Base-by-base conservation (phyloP, 768 basidiomycete genomes). In the Postia placenta region DNA sequence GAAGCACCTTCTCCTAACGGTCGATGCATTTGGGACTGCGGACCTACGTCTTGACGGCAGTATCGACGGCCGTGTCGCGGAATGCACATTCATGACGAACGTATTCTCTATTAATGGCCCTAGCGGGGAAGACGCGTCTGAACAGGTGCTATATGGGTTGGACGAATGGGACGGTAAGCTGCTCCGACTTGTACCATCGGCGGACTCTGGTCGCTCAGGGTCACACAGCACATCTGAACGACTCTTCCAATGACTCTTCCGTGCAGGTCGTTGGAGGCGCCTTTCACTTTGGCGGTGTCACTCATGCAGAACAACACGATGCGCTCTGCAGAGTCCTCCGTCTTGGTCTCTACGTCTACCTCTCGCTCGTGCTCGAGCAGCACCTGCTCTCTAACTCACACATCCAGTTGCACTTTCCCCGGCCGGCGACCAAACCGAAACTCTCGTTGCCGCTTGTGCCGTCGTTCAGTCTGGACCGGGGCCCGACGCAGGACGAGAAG, bases 291-390 rank as follows among this genome's bases (percentile, higher is more conserved):
- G 69, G 67, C 51, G 80, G 76, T 9, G 55, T 75, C 12, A 62
- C 61, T 11, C 74, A 76, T 1, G 58, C 64, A 1, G 26, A 57
- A 3, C 74, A 79, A 46, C 71, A 82, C 53, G 52, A 56, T 2
- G 50, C 70, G 0, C 69, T 87, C 0, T 61, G 64, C 42, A 71
- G 69, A 38, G 65, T 77, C 15, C 75, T 87, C 14, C 73, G 76
- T 14, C 55, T 85, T 9, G 57, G 74, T 0, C 64, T 79, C 14
- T 84, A 79, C 58, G 59, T 72, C 7, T 76, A 81, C 55, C 69
- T 83, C 1, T 79, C 81, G 1, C 69, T 83, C 27, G 51, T 81
- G 3, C 74, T 85, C 14, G 84, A 85, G 56, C 81, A 84, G 57
- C 71, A 75, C 30, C 61, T 83, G 4, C 69, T 85, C 24, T 47